A percentile compares a stretch with the other conserved stretches of the same genome.
These are phyloP conservation scores for Aspergillus aculeatinus DNA, from an alignment of 2,329 filamentous ascomycete genomes.

Conservation along the genomic window DNA sequence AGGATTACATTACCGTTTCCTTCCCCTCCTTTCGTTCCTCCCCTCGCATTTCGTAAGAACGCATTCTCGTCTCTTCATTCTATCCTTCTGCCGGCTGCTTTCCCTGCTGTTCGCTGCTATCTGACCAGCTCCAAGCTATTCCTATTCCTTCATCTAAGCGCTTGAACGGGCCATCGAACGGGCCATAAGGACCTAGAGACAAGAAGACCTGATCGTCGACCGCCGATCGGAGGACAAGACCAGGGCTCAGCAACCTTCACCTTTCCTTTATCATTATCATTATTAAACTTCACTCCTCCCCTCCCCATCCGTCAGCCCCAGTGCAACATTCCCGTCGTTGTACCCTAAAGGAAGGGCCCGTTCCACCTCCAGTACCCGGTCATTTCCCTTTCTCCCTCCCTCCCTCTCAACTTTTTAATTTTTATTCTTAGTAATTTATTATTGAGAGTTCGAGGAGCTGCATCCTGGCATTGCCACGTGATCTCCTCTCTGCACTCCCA, in stretches of 20 bases:
- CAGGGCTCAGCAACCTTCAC: background rate
- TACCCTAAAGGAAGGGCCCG: constrained; percentile 5
- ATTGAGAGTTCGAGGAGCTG: constrained; percentile 2
- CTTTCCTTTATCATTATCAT: constrained; percentile 2
- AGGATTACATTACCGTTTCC: background rate
- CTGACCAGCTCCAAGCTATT: background rate
- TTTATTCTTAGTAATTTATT: background rate
- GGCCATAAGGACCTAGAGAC: background rate
- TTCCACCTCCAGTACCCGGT: background rate
- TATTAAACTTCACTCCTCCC: constrained; percentile 4
- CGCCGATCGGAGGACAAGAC: background rate
- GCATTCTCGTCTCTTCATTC: background rate
- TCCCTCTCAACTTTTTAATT: background rate
- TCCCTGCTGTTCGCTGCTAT: background rate
- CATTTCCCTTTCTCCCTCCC: background rate
- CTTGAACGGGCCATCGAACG: background rate
- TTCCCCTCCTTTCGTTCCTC: background rate
- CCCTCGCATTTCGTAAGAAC: background rate
- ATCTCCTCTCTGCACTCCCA: constrained; percentile 2
- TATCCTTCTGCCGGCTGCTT: background rate
- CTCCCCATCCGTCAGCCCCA: constrained; percentile 6
- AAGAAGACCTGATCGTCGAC: constrained; percentile 1
- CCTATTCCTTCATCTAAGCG: background rate
- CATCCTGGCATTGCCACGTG: constrained; percentile 6
- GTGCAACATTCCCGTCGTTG: constrained; percentile 4